Base-by-base conservation (phyloP, 768 basidiomycete species). In the Phylloporus sp. region DNA sequence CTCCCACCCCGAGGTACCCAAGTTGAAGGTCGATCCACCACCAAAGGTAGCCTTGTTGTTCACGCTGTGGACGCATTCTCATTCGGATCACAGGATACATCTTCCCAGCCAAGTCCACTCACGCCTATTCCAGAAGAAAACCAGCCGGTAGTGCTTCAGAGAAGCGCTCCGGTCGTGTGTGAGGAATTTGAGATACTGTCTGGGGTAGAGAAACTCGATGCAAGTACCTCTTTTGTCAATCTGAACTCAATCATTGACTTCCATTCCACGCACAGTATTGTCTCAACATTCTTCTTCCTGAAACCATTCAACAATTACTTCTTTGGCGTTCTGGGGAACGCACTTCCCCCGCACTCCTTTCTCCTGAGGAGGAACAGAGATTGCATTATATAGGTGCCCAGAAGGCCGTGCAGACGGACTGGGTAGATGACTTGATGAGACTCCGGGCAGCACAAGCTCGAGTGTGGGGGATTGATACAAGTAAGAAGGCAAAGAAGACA, bases 221-320 rank as follows among this genome's bases (percentile, higher is more conserved):
- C 79, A 54, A 60, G 78, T 49, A 8, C 24, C 24, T 38, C 44
- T 31, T 8, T 41, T 35, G 39, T 20, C 35, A 35, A 9, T 27
- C 15, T 2, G 9, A n/a, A 23, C 18, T 6, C 27, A 28, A 8
- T 40, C 22, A 28, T 54, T 49, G 38, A 60, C 35, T 5, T 18
- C 45, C 41, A 45, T 34, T 29, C 20, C 38, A 3, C 10, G 22
- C 13, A 27, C 55, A 89, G 86, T 91, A 89, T 57, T 88, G 86
- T 61, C 68, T 80, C 32, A 81, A 85, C 52, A 76, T 91, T 27
- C 78, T 91, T 11, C 73, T 89, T 5, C 85, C 82, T 3, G 88
- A 89, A 65, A 76, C 84, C 4, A 73, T 87, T 35, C 72, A 84
- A 38, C 89, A 91, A 60, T 73, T 91, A 9, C 72, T 88, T n/a